These are phyloP conservation scores for Endocarpon pusillum DNA, from an alignment of 495 filamentous ascomycete species.

Conservation along the genomic window DNA sequence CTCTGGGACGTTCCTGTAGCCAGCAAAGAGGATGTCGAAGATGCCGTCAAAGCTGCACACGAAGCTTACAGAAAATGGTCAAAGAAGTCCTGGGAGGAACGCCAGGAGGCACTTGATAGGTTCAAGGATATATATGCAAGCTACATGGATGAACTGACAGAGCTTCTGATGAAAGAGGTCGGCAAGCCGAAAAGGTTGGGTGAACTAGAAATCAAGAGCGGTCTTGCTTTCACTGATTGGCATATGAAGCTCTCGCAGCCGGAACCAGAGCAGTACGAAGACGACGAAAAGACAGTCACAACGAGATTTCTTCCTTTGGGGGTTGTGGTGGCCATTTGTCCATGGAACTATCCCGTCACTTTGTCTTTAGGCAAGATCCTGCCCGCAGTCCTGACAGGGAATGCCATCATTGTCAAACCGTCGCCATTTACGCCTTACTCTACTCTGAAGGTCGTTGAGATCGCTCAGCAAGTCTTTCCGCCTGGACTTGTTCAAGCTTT, in stretches of 20 bases:
- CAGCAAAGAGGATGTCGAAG: slow-evolving; percentile 34
- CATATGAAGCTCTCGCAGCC: slow-evolving; percentile 13
- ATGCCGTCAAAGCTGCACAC: slow-evolving; percentile 28
- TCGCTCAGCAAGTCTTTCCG: slow-evolving; percentile 41
- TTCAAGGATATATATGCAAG: slow-evolving; percentile 30
- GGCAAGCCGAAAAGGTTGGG: slow-evolving; percentile 33
- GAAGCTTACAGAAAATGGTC: slow-evolving; percentile 35
- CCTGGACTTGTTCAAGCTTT: slow-evolving; percentile 50
- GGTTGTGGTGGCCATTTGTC: slow-evolving; percentile 32
- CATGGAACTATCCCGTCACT: slow-evolving; percentile 46
- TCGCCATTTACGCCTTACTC: slow-evolving; percentile 51
- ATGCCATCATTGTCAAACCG: slow-evolving; percentile 42
- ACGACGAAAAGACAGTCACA: slow-evolving; percentile 25
- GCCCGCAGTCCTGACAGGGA: slow-evolving; percentile 39
- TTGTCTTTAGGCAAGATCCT: slow-evolving; percentile 37
- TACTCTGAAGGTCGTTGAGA: slow-evolving; percentile 43
- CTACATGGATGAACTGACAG: slow-evolving; percentile 27
- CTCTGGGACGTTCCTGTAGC: slow-evolving; percentile 38
- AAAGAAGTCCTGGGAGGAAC: slow-evolving; percentile 30
- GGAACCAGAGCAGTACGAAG: slow-evolving; percentile 26
- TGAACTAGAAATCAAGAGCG: slow-evolving; percentile 13
- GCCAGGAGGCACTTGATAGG: slow-evolving; percentile 35
- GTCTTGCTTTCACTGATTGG: slow-evolving; percentile 11
- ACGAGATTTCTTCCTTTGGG: slow-evolving; percentile 33
- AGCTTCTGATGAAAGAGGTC: slow-evolving; percentile 35